Percentiles rank a stretch among this genome's conserved stretches.
Evolutionary conservation across 1,139 yeast genomes (phyloP).

Genomic region (Magnusiomyces suaveolens): DNA sequence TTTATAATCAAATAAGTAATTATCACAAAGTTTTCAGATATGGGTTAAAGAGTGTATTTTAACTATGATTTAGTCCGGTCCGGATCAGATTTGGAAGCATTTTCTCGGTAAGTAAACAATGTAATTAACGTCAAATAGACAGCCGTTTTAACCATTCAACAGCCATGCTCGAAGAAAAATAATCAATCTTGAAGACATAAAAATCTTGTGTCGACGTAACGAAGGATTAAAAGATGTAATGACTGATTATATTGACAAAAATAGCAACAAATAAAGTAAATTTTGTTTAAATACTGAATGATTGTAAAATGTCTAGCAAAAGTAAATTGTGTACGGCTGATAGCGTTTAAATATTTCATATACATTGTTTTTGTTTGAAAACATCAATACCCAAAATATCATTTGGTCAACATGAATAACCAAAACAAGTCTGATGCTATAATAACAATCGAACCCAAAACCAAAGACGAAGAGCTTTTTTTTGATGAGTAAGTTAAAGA

Average conservation of each 20-base stretch:
- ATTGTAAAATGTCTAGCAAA: neutral
- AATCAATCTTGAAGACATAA: neutral
- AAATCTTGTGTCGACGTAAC: neutral
- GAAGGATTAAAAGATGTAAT: neutral
- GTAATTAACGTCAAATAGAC: neutral
- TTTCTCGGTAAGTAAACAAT: neutral
- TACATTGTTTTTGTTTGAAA: too few relatives aligned
- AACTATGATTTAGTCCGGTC: neutral
- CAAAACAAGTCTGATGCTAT: constrained; percentile 8
- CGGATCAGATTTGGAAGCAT: neutral
- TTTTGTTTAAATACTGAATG: too few relatives aligned
- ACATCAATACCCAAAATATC: neutral
- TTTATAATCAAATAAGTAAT: neutral
- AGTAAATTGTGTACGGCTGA: neutral
- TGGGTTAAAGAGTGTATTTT: neutral
- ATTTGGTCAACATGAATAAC: neutral
- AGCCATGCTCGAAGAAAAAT: neutral
- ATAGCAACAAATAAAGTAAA: too few relatives aligned
- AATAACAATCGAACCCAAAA: constrained; percentile 12
- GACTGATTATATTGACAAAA: neutral
- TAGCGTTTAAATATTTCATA: too few relatives aligned
- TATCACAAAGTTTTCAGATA: neutral
- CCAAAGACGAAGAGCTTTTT: constrained; percentile 11
- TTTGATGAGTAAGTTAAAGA: constrained; percentile 8
- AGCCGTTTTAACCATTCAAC: too few relatives aligned